Evolutionary conservation across 2,329 filamentous ascomycete species (phyloP), one percentile per base, ranked within the genome.

Genomic region (Venturia asperata): DNA sequence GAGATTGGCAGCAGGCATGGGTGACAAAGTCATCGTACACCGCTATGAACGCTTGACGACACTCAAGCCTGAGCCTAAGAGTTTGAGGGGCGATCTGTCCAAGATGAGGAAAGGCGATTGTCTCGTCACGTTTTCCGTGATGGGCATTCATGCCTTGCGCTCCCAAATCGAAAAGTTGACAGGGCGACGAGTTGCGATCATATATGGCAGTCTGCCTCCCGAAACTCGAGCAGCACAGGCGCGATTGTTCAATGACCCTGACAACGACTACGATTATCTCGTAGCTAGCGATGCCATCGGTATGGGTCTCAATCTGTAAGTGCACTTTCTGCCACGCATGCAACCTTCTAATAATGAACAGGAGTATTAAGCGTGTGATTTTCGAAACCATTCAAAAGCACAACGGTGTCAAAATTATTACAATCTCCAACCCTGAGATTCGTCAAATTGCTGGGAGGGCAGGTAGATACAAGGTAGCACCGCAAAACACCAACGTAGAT

Each of bases 381-480:
- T 94, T 99, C 69, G 91, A 96, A 71, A 82, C 87, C 0, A 82
- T 87, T 1, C 78, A 81, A 67, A 99, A 97, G 74, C 88, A 83
- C 69, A 83, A 92, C 67, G 88, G 88, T 1, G 72, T 69, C 0
- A 76, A 79, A 5, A 80, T 82, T 39, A 79, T 85, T 19, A 77
- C 80, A 4, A 80, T 99, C 30, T 79, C 82, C 0, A 81, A 89
- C 3, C 88, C 92, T 0, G 90, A 97, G 69, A 82, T 97, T 71
- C 97, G 96, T 75, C 94, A 99, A 73, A 99, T 99, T 71, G 94
- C 87, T 62, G 94, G 94, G 21, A 87, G 94, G 69, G 94, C 94
- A 15, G 94, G 94, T 37, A 87, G 94, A 58, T 99, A 87, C 76
- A 87, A 87, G 65, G 87, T 88, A 37, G 90, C 90, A 2, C 79